phyloP scores from a whole-genome alignment of 2,329 filamentous ascomycete species.

The Alternaria burnsii region DNA sequence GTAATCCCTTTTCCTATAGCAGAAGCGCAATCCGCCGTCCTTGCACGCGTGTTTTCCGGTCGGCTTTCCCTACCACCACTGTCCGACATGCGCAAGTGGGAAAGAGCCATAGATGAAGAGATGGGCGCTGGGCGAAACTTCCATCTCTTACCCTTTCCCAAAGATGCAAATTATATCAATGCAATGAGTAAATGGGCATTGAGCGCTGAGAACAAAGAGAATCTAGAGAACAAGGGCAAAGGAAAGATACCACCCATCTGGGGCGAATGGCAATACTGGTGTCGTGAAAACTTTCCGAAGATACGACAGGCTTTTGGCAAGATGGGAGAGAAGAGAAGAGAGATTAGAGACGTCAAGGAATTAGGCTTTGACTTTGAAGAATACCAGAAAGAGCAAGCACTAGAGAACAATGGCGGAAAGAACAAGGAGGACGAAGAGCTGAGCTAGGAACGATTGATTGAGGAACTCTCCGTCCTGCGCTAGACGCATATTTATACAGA shows the following conservation, averaged over 20 bases:
- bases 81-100: slow-evolving; percentile 75
- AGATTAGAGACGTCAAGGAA: slow-evolving; percentile 72
- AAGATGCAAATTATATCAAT: slow-evolving; percentile 76
- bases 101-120: slow-evolving; percentile 54
- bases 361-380: slow-evolving; percentile 72
- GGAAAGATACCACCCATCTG: slow-evolving; percentile 77
- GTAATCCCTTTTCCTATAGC: slow-evolving; percentile 88
- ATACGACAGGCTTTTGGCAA: slow-evolving; percentile 77
- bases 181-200: slow-evolving; percentile 69
- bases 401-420: not conserved
- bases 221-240: slow-evolving; percentile 54
- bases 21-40: slow-evolving; percentile 79
- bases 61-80: slow-evolving; percentile 69
- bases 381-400: not conserved
- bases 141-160: slow-evolving; percentile 65
- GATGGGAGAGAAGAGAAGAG: slow-evolving; percentile 64
- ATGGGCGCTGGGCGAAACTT: slow-evolving; percentile 61
- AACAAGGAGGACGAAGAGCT: not conserved
- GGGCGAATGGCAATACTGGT: slow-evolving; percentile 76
- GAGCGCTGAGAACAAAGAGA: slow-evolving; percentile 51
- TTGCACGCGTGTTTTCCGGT: slow-evolving; percentile 80
- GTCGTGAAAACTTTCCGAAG: slow-evolving; percentile 70
- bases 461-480: not conserved
- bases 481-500: not conserved
- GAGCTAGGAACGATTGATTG: not conserved